Base-by-base conservation (phyloP, 768 basidiomycete genomes). In the Hygrophoropsis aurantiaca region DNA sequence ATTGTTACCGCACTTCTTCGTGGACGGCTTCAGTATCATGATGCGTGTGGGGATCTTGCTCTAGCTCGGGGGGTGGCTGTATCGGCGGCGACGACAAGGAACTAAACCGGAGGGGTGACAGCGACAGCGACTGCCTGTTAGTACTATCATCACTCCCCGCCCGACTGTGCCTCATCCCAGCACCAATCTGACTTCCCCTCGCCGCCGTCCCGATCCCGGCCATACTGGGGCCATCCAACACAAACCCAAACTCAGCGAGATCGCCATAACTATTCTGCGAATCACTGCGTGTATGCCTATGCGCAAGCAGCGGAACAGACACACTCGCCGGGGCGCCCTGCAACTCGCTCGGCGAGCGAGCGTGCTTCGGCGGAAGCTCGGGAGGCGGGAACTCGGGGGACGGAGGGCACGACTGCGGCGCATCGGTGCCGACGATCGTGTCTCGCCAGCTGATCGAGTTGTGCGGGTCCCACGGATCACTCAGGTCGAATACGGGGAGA, bases 201-300 rank as follows among this genome's bases (percentile, higher is more conserved):
- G 64, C 65, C 4, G 66, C 68, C 2, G 76, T 78, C 11, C 76
- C 77, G 8, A 78, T 51, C 8, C 77, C 77, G 9, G 71, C 70
- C 77, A 78, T 75, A 16, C 73, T 67, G 46, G 34, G 33, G 33
- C 19, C 46, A 2, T 46, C 40, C 11, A 49, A 49, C 50, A 53
- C 21, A 25, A n/a, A n/a, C n/a, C 50, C 66, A 33, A 58, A 62
- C 45, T 65, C 63, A 1, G 42, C 55, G 19, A 21, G 4, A n/a
- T 57, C 60, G 18, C 44, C 16, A 39, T 40, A 42, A 41, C 34
- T 50, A 35, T 32, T 39, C n/a, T 33, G 46, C 24, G 56, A 52
- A 40, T 54, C 47, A 23, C 16, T 44, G 35, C 48, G 42, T 32
- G 67, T 66, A 41, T 58, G 50, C 13, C 50, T 38, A 35, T 70